Conservation (phyloP, 2,329 filamentous ascomycete genomes). For the Chaetomium strumarium region DNA sequence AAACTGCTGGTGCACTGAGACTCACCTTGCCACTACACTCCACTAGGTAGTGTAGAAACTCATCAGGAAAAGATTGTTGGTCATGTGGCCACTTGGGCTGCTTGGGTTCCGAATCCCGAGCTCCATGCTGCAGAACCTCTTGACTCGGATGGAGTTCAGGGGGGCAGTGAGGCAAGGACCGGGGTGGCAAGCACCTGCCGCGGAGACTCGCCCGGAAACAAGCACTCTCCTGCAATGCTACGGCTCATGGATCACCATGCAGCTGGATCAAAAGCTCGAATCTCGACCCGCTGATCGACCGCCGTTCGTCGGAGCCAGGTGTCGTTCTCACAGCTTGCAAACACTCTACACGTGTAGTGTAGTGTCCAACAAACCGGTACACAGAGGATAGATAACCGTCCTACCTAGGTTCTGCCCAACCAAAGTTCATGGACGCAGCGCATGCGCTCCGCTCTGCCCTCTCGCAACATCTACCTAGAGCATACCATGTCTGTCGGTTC, state of each 20-base stretch:
- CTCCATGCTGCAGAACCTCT: neutral
- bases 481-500: neutral
- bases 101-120: slow-evolving; percentile 12
- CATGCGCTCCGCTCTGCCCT: neutral
- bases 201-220: slow-evolving; percentile 6
- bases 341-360: no score
- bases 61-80: slow-evolving; percentile 1
- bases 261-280: slow-evolving; percentile 4
- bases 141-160: slow-evolving; percentile 3
- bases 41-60: neutral
- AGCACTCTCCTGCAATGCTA: slow-evolving; percentile 1
- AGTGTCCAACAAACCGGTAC: neutral
- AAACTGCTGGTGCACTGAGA: no score
- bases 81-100: slow-evolving; percentile 10
- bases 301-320: slow-evolving; percentile 2
- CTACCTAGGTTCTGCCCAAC: slow-evolving; percentile 3
- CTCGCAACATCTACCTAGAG: neutral
- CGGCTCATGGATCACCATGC: neutral
- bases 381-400: neutral
- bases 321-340: neutral
- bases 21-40: neutral
- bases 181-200: slow-evolving; percentile 8
- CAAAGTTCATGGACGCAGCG: neutral
- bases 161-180: slow-evolving; percentile 3
- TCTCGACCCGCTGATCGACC: slow-evolving; percentile 3